Evolutionary conservation across 768 basidiomycete genomes (phyloP).

Genomic region (Phylloporus scabripes): DNA sequence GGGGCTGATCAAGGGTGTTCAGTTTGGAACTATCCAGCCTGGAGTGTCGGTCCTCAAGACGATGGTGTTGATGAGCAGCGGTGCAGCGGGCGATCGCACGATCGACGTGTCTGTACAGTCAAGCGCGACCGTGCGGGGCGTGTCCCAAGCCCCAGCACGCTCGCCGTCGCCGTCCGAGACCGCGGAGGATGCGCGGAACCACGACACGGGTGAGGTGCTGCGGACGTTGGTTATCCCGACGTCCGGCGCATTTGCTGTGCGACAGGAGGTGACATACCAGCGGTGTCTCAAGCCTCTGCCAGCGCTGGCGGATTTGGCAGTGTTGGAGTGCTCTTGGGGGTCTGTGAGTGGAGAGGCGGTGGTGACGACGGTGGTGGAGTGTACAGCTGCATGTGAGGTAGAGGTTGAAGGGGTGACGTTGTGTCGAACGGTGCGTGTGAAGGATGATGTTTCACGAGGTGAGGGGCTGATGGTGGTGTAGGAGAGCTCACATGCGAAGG

Average conservation of each 20-base stretch:
- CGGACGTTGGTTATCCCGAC: slow-evolving; percentile 64
- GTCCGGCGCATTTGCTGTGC: slow-evolving; percentile 52
- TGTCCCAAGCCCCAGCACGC: slow-evolving; percentile 2
- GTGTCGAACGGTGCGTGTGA: slow-evolving; percentile 40
- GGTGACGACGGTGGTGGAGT: slow-evolving; percentile 48
- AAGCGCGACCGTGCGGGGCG: slow-evolving; percentile 21
- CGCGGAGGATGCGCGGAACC: slow-evolving; percentile 16
- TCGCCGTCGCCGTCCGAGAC: not conserved
- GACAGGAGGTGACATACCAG: slow-evolving; percentile 51
- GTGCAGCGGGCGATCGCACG: slow-evolving; percentile 63
- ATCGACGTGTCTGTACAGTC: slow-evolving; percentile 82
- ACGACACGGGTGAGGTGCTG: slow-evolving; percentile 48
- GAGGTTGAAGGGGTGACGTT: slow-evolving; percentile 47
- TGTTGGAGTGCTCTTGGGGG: slow-evolving; percentile 53
- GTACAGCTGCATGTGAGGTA: slow-evolving; percentile 51
- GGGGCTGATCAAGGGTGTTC: slow-evolving; percentile 67
- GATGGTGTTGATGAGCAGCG: slow-evolving; percentile 55
- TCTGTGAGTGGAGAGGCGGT: slow-evolving; percentile 45
- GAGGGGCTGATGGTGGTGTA: slow-evolving; percentile 15
- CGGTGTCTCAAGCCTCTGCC: slow-evolving; percentile 37
- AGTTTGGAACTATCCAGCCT: slow-evolving; percentile 46
- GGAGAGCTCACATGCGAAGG: slow-evolving; percentile 41
- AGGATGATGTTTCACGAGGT: no score
- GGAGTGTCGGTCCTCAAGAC: slow-evolving; percentile 56
- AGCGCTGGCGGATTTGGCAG: slow-evolving; percentile 48